phyloP scores from a whole-genome alignment of 768 basidiomycete species.

The Boletus rubroflammeus region DNA sequence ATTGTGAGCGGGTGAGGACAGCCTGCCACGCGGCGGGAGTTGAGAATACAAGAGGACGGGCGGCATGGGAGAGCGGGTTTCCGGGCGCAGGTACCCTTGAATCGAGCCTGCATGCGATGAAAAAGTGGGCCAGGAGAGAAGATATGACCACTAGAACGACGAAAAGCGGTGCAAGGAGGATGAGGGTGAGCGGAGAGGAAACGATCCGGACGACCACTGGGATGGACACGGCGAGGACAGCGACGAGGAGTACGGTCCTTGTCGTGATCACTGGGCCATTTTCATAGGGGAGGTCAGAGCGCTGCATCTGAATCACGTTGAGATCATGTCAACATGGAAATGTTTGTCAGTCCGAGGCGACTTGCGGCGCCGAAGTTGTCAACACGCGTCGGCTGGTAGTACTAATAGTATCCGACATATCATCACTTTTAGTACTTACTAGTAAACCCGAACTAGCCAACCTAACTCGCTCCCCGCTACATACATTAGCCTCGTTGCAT shows the following conservation, averaged over 20 bases:
- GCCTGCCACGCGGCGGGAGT: slow-evolving; percentile 96
- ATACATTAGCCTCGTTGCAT: slow-evolving; percentile 5
- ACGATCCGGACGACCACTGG: slow-evolving; percentile 53
- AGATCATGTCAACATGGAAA: slow-evolving; percentile 3
- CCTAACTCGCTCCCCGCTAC: background rate
- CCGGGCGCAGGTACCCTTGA: slow-evolving; percentile 29
- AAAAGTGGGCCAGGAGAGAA: slow-evolving; percentile 52
- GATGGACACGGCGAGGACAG: slow-evolving; percentile 51
- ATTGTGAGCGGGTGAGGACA: slow-evolving; percentile 82
- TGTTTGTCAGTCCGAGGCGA: background rate
- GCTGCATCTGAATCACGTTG: slow-evolving; percentile 22
- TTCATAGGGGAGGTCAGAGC: slow-evolving; percentile 13
- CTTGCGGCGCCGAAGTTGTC: no score
- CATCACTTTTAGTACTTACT: no score
- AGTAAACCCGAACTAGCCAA: background rate
- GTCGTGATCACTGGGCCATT: slow-evolving; percentile 43
- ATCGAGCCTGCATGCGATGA: slow-evolving; percentile 60
- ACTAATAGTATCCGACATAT: no score
- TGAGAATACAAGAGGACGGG: slow-evolving; percentile 79
- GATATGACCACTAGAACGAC: slow-evolving; percentile 45
- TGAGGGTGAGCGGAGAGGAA: slow-evolving; percentile 62
- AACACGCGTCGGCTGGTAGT: no score
- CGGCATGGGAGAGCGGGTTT: slow-evolving; percentile 50
- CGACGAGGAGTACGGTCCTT: slow-evolving; percentile 54
- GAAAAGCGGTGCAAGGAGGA: slow-evolving; percentile 62